Evolutionary conservation across 2,329 filamentous ascomycete genomes (phyloP).

Genomic region (Hypomyces rosellus): DNA sequence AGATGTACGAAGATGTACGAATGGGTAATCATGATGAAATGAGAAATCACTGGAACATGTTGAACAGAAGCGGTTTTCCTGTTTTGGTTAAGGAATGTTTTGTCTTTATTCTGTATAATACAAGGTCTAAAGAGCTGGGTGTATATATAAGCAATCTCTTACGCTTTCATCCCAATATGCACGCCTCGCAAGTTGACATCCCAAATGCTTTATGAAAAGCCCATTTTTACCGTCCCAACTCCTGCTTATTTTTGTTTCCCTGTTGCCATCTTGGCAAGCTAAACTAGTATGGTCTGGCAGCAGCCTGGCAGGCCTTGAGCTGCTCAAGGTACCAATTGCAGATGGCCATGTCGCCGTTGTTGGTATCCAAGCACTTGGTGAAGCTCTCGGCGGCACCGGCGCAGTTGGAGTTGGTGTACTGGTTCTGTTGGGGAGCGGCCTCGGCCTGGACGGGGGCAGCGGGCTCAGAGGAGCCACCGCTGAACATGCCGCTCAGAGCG

Average conservation of each 20-base stretch:
- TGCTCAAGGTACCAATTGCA: slow-evolving; percentile 99
- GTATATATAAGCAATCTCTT: slow-evolving; percentile 1
- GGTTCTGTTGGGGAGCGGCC: slow-evolving; percentile 41
- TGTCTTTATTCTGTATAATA: slow-evolving; percentile 13
- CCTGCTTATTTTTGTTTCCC: not conserved
- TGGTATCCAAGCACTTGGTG: slow-evolving; percentile 93
- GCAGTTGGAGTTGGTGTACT: slow-evolving; percentile 59
- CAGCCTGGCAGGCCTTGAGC: slow-evolving; percentile 81
- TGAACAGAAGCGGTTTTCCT: not conserved
- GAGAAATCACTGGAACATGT: too few species aligned
- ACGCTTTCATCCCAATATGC: slow-evolving; percentile 1
- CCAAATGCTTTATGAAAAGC: not conserved
- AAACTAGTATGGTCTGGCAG: slow-evolving; percentile 67
- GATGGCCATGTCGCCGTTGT: slow-evolving; percentile 88
- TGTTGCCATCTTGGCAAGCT: not conserved
- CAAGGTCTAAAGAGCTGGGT: not conserved
- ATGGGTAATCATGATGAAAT: too few species aligned
- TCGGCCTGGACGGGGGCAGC: slow-evolving; percentile 39
- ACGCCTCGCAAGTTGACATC: not conserved
- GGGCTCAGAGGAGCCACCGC: slow-evolving; percentile 59
- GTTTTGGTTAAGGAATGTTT: not conserved
- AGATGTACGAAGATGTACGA: not conserved
- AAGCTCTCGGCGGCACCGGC: slow-evolving; percentile 75
- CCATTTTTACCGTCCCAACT: not conserved
- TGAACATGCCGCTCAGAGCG: slow-evolving; percentile 84